phyloP scores from a whole-genome alignment of 345 rosid genomes.

The Xanthoceras sorbifolium region DNA sequence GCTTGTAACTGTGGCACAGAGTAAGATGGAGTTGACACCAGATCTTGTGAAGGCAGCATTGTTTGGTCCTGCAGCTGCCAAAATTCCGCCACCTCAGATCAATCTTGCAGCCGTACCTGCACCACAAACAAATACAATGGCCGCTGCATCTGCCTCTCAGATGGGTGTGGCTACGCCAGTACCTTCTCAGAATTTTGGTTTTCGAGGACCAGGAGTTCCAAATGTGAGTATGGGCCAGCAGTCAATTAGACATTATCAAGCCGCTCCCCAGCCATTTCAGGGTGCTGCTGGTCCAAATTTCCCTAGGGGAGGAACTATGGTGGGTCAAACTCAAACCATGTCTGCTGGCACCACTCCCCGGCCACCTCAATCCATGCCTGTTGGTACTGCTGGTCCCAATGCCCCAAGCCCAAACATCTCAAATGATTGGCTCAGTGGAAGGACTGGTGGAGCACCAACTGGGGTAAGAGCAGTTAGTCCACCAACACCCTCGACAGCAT shows the following conservation, averaged over 20 bases:
- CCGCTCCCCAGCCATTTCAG: conserved; percentile 52
- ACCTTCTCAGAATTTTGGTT: conserved; percentile 48
- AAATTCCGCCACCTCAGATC: conserved; percentile 90
- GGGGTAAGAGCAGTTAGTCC: conserved; percentile 46
- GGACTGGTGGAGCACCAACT: conserved; percentile 41
- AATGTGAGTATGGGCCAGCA: conserved; percentile 52
- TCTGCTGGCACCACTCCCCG: conserved; percentile 39
- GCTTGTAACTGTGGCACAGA: conserved; percentile 97
- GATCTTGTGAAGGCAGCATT: conserved; percentile 96
- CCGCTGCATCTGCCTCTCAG: conserved; percentile 40
- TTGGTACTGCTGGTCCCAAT: conserved; percentile 38
- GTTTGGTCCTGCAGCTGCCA: conserved; percentile 93
- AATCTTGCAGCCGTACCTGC: conserved; percentile 62
- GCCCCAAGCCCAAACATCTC: conserved; percentile 46
- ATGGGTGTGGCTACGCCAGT: conserved; percentile 39
- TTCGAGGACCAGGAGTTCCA: conserved; percentile 64
- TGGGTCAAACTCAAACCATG: conserved; percentile 44
- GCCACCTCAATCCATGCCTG: conserved; percentile 47
- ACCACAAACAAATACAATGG: conserved; percentile 39
- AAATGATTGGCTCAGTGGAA: conserved; percentile 61
- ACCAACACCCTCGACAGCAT: conserved; percentile 39
- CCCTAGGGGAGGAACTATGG: conserved; percentile 48
- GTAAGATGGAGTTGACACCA: conserved; percentile 87
- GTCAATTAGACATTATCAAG: conserved; percentile 54
- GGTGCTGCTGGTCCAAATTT: conserved; percentile 43